These are phyloP conservation scores for Macrophomina pseudophaseolina DNA, from an alignment of 2,329 filamentous ascomycete species.

Conservation along the genomic window DNA sequence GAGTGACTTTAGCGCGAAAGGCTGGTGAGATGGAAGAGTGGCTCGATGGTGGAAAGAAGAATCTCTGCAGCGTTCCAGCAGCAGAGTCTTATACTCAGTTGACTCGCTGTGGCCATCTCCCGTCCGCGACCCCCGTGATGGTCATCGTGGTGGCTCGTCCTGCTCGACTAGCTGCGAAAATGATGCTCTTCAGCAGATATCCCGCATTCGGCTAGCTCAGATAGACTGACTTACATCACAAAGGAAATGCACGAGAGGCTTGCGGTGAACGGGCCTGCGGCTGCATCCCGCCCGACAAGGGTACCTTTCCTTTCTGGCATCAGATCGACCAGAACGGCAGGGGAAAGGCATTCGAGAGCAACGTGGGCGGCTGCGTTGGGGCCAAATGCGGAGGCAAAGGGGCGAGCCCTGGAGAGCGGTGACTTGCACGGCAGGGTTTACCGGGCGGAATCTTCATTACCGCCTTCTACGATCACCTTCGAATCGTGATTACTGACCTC, in stretches of 20 bases:
- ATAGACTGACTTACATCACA: slow-evolving; percentile 13
- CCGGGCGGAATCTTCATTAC: slow-evolving; percentile 7
- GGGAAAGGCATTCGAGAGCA: neutral
- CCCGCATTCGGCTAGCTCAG: slow-evolving; percentile 2
- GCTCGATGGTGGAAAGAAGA: slow-evolving; percentile 27
- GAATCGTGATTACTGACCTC: slow-evolving; percentile 16
- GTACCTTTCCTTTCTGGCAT: neutral
- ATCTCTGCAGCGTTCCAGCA: slow-evolving; percentile 10
- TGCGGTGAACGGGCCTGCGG: slow-evolving; percentile 15
- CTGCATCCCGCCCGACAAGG: neutral
- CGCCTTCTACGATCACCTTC: slow-evolving; percentile 11
- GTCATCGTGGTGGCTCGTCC: slow-evolving; percentile 8
- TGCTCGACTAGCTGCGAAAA: slow-evolving; percentile 12
- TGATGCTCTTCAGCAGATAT: slow-evolving; percentile 26
- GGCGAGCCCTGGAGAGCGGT: slow-evolving; percentile 14
- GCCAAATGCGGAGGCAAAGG: slow-evolving; percentile 12
- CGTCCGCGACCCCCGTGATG: slow-evolving; percentile 12
- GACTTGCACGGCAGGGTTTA: slow-evolving; percentile 17
- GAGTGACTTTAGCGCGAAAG: slow-evolving; percentile 16
- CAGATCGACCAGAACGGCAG: slow-evolving; percentile 18
- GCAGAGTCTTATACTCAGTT: slow-evolving; percentile 25
- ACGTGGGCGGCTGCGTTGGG: neutral
- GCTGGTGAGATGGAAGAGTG: slow-evolving; percentile 24
- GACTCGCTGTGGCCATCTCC: slow-evolving; percentile 19
- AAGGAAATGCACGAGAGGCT: slow-evolving; percentile 2